Conservation (phyloP, 148 eudicot genomes). For the Selenicereus undatus region DNA sequence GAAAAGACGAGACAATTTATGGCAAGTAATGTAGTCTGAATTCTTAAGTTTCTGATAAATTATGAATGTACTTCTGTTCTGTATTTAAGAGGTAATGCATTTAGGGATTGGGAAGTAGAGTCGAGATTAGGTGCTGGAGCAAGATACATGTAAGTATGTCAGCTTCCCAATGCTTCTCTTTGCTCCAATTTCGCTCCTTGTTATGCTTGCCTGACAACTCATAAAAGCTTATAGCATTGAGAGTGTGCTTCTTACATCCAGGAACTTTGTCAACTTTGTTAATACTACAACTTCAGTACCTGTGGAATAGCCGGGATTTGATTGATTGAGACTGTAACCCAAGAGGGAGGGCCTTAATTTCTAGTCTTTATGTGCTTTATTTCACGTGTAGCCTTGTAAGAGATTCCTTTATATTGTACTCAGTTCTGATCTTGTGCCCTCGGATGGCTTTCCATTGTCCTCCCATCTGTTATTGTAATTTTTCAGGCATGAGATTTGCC, state of each 20-base stretch:
- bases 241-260: too few relatives aligned
- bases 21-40: neutral
- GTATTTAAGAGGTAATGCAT: neutral
- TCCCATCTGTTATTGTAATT: neutral
- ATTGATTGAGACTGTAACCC: neutral
- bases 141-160: neutral
- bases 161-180: neutral
- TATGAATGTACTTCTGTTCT: neutral
- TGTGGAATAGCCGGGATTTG: neutral
- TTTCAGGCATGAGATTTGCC: neutral
- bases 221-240: too few relatives aligned
- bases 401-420: neutral
- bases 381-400: neutral
- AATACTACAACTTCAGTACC: neutral
- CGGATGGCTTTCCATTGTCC: neutral
- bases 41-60: neutral
- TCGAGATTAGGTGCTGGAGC: neutral
- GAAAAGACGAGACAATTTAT: neutral
- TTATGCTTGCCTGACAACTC: neutral
- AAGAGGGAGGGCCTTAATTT: neutral
- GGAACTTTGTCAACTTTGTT: too few relatives aligned
- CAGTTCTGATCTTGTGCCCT: neutral
- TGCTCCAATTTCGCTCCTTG: neutral
- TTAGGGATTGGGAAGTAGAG: neutral
- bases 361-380: neutral